These are phyloP conservation scores for Ascosphaera acerosa DNA, from an alignment of 2,329 filamentous ascomycete genomes.

Conservation along the genomic window DNA sequence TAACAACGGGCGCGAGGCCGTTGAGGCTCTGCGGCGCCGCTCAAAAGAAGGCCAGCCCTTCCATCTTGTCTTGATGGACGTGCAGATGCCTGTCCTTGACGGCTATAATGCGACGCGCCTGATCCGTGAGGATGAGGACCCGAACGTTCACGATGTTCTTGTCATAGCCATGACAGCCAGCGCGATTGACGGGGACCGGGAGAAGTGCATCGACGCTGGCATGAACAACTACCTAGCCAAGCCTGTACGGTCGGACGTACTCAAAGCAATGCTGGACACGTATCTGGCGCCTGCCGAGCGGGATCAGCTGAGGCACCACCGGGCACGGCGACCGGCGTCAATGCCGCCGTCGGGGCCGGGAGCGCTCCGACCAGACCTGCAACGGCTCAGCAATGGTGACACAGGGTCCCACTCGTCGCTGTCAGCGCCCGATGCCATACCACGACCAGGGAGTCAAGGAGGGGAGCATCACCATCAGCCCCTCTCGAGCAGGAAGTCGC, in stretches of 20 bases:
- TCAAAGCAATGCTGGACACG: constrained; percentile 57
- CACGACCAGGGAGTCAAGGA: neutral
- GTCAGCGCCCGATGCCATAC: too few relatives aligned
- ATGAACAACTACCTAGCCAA: constrained; percentile 98
- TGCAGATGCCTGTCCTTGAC: constrained; percentile 85
- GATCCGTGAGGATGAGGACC: constrained; percentile 50
- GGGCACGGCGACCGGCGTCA: neutral
- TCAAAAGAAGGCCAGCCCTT: constrained; percentile 51
- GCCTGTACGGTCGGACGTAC: constrained; percentile 65
- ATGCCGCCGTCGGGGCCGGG: neutral
- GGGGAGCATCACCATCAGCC: neutral
- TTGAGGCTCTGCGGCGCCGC: constrained; percentile 56
- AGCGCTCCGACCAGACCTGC: neutral
- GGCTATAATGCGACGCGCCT: constrained; percentile 77
- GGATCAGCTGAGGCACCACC: constrained; percentile 3
- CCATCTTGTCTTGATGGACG: constrained; percentile 84
- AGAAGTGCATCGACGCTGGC: constrained; percentile 83
- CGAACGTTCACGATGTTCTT: constrained; percentile 55
- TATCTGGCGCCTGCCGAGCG: constrained; percentile 29
- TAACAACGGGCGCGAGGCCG: constrained; percentile 67
- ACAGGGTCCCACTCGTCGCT: neutral
- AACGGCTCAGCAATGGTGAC: neutral
- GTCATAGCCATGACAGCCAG: constrained; percentile 95
- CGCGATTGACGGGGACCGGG: constrained; percentile 78
- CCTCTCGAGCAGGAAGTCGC: constrained; percentile 1